Conservation (phyloP, 163 green algal species). For the Coccomyxa subellipsoidea region DNA sequence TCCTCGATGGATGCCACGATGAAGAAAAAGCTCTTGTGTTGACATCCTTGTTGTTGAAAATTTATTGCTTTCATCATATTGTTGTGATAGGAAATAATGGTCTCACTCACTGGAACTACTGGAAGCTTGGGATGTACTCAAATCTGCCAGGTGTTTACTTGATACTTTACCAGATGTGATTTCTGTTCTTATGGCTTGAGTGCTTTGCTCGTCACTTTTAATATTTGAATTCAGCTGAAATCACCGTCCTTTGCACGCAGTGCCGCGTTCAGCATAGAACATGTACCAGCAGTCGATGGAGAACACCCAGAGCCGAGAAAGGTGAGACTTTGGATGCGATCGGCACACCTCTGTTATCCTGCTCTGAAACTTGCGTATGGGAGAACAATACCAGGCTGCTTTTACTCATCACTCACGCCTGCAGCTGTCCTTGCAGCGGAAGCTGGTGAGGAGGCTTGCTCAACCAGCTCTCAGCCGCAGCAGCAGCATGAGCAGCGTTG, state of each 20-base stretch:
- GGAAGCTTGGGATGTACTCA: neutral
- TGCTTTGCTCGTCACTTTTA: neutral
- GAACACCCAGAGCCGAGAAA: neutral
- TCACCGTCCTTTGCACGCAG: neutral
- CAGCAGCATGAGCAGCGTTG: neutral
- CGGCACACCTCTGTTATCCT: too few species aligned
- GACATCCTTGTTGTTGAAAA: too few species aligned
- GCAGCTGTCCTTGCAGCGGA: too few species aligned
- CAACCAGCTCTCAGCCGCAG: neutral
- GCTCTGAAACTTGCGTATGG: too few species aligned
- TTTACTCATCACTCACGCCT: too few species aligned
- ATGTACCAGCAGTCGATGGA: neutral
- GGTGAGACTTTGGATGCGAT: neutral
- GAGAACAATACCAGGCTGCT: too few species aligned
- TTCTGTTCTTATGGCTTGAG: neutral
- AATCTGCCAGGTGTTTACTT: neutral
- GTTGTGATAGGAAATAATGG: neutral
- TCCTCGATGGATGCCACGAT: too few species aligned
- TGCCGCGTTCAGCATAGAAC: neutral
- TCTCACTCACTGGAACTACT: neutral
- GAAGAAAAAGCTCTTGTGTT: too few species aligned
- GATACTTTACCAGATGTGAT: neutral
- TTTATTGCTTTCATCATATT: neutral
- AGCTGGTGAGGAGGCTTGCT: neutral
- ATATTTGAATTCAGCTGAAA: neutral